Conservation (phyloP, 2,329 filamentous ascomycete genomes). For the Coniochaeta hoffmannii region DNA sequence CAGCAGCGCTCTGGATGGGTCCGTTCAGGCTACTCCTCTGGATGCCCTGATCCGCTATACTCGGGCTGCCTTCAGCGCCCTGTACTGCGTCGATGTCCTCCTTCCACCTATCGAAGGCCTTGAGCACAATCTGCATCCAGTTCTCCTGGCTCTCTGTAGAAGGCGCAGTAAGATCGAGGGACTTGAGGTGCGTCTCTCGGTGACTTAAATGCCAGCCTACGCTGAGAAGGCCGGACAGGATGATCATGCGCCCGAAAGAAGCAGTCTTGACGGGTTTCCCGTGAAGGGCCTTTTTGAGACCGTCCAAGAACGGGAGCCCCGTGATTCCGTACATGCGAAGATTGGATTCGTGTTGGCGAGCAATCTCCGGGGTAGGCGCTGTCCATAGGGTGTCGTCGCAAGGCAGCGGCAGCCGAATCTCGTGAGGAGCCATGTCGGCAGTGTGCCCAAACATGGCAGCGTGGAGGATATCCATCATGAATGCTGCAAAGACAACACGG, state of each 20-base stretch:
- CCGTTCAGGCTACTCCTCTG: conserved; percentile 49
- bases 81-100: conserved; percentile 71
- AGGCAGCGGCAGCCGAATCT: conserved; percentile 77
- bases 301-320: conserved; percentile 68
- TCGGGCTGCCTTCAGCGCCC: conserved; percentile 24
- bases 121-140: conserved; percentile 70
- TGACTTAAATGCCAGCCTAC: conserved; percentile 90
- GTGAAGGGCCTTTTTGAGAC: conserved; percentile 75
- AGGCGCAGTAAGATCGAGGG: conserved; percentile 60
- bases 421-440: conserved; percentile 84
- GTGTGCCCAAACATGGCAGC: conserved; percentile 89
- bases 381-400: conserved; percentile 86
- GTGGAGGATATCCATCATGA: conserved; percentile 83
- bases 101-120: conserved; percentile 83
- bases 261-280: conserved; percentile 77
- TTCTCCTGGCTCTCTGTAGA: conserved; percentile 58
- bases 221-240: conserved; percentile 85
- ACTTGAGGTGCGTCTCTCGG: conserved; percentile 76
- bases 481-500: conserved; percentile 79
- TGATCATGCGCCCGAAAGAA: conserved; percentile 78
- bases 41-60: conserved; percentile 23
- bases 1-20: conserved; percentile 70
- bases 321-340: conserved; percentile 72
- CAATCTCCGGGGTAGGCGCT: conserved; percentile 68
- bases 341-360: conserved; percentile 68